Evolutionary conservation across 2,329 filamentous ascomycete genomes (phyloP).

Genomic region (Xylariaceae sp.): DNA sequence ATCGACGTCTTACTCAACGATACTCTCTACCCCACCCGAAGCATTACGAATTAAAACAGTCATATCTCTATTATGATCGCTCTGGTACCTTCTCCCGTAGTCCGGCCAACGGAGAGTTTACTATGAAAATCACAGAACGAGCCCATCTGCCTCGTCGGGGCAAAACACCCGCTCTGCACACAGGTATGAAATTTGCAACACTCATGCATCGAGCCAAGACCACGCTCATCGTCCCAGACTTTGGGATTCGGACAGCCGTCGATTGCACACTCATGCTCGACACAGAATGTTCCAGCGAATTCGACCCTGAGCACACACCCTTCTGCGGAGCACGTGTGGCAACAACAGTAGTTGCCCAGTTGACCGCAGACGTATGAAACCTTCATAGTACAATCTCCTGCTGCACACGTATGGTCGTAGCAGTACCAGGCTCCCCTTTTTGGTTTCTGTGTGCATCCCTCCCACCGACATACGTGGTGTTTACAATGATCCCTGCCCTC

Average conservation of each 20-base stretch:
- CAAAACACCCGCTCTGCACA: conserved; percentile 6
- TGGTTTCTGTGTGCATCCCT: not conserved
- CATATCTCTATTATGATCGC: too few species aligned
- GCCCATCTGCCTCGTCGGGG: not conserved
- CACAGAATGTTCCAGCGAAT: not conserved
- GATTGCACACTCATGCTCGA: conserved; percentile 1
- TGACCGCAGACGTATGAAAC: not conserved
- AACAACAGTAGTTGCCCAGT: conserved; percentile 8
- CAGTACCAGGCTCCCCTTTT: not conserved
- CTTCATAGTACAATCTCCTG: not conserved
- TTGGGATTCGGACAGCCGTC: conserved; percentile 6
- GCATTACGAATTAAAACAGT: too few species aligned
- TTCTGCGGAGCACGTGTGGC: conserved; percentile 6
- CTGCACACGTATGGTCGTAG: conserved; percentile 4
- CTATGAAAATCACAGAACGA: conserved; percentile 1
- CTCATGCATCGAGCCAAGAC: not conserved
- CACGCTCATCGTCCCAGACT: conserved; percentile 3
- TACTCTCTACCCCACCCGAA: too few species aligned
- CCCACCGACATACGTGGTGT: conserved; percentile 1
- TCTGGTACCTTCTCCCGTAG: not conserved
- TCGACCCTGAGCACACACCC: not conserved
- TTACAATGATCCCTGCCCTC: not conserved
- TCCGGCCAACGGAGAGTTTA: not conserved
- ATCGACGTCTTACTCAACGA: too few species aligned
- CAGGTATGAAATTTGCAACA: conserved; percentile 12